These are phyloP conservation scores for Rhypophila decipiens DNA, from an alignment of 495 filamentous ascomycete genomes.

Conservation along the genomic window DNA sequence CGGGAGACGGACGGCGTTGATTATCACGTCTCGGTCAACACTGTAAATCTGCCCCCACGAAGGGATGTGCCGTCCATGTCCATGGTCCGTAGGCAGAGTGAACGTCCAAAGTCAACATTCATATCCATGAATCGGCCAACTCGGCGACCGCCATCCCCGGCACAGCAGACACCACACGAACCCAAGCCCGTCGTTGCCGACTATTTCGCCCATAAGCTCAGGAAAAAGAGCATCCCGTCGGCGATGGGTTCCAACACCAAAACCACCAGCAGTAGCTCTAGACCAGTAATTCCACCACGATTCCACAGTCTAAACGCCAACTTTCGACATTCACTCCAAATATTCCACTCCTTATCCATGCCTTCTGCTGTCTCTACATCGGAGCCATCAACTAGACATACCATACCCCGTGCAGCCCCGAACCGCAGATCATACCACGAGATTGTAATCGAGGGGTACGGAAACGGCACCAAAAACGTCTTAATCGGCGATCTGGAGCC, in stretches of 20 bases:
- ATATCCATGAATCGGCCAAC: slow-evolving; percentile 1
- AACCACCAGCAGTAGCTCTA: background rate
- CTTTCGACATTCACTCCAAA: slow-evolving; percentile 27
- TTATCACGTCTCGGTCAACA: slow-evolving; percentile 39
- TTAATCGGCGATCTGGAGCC: slow-evolving; percentile 3
- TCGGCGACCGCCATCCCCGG: background rate
- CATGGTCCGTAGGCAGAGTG: too few relatives aligned
- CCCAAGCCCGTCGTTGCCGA: slow-evolving; percentile 41
- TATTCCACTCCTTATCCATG: slow-evolving; percentile 7
- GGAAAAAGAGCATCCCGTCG: slow-evolving; percentile 1
- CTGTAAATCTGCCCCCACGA: slow-evolving; percentile 37
- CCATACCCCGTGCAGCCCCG: slow-evolving; percentile 5
- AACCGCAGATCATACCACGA: slow-evolving; percentile 25
- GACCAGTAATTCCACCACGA: slow-evolving; percentile 12
- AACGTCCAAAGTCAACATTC: slow-evolving; percentile 1
- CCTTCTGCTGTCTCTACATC: too few relatives aligned
- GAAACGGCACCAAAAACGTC: slow-evolving; percentile 33
- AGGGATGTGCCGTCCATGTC: slow-evolving; percentile 19
- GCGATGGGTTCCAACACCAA: background rate
- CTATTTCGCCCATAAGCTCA: slow-evolving; percentile 23
- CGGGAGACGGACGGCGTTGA: slow-evolving; percentile 20
- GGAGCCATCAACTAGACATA: too few relatives aligned
- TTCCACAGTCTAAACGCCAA: slow-evolving; percentile 20
- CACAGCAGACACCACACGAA: slow-evolving; percentile 5
- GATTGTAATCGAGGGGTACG: slow-evolving; percentile 36